phyloP scores from a whole-genome alignment of 441 rosid genomes.

The Euphorbia celastroides region DNA sequence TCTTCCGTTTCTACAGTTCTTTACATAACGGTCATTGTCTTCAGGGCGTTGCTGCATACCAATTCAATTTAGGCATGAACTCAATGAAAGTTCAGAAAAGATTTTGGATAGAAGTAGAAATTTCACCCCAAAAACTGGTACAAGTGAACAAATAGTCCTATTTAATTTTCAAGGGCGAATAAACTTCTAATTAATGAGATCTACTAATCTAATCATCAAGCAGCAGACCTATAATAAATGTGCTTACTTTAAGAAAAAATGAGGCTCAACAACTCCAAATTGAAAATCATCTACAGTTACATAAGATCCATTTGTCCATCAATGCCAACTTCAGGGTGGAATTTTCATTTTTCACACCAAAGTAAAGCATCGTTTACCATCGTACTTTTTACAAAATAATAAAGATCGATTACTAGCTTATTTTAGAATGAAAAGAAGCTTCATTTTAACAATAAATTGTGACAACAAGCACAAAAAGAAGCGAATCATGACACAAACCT shows the following conservation, averaged over 20 bases:
- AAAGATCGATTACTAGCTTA: not conserved
- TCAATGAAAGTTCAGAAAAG: not conserved
- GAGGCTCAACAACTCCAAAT: not conserved
- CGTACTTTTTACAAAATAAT: not conserved
- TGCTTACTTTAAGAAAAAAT: not conserved
- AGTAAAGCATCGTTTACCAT: not conserved
- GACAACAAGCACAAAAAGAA: not conserved
- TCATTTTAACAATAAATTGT: slow-evolving; percentile 1
- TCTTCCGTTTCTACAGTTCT: slow-evolving; percentile 93
- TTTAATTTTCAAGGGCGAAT: not conserved
- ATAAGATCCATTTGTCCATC: not conserved
- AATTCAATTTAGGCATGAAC: not conserved
- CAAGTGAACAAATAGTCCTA: not conserved
- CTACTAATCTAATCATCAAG: not conserved
- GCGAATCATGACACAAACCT: slow-evolving; percentile 43
- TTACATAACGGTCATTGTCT: slow-evolving; percentile 94
- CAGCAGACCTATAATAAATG: not conserved
- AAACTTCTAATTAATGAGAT: not conserved
- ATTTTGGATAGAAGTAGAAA: not conserved
- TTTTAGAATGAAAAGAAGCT: not conserved
- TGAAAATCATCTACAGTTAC: not conserved
- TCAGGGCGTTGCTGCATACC: slow-evolving; percentile 92
- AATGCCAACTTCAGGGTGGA: not conserved
- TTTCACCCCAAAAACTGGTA: not conserved
- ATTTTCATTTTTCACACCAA: not conserved